A percentile compares a stretch with the other conserved stretches of the same genome.
phyloP scores from a whole-genome alignment of 2,329 filamentous ascomycete species.

The Monilinia fructigena region DNA sequence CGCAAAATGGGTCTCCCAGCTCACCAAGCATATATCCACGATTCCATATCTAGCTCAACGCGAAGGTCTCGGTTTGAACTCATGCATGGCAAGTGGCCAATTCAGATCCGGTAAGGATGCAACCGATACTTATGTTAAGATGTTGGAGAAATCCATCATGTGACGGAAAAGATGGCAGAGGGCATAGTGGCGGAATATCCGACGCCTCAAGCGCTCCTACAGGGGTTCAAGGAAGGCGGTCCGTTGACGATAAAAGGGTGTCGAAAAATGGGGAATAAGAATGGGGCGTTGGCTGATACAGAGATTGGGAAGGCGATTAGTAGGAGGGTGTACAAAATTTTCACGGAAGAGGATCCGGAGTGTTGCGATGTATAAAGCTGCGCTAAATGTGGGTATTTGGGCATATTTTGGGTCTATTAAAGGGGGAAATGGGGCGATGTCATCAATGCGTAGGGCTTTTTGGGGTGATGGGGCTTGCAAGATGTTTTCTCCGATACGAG shows the following conservation, averaged over 20 bases:
- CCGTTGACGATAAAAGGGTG: constrained; percentile 62
- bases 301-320: constrained; percentile 59
- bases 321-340: constrained; percentile 58
- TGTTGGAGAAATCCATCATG: constrained; percentile 72
- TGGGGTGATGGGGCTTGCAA: too few relatives aligned
- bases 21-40: constrained; percentile 77
- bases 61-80: constrained; percentile 55
- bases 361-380: constrained; percentile 30
- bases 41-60: constrained; percentile 63
- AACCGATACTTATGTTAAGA: constrained; percentile 67
- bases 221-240: constrained; percentile 56
- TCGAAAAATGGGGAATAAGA: constrained; percentile 54
- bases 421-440: constrained; percentile 40
- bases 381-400: background rate
- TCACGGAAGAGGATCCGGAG: constrained; percentile 52
- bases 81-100: constrained; percentile 79
- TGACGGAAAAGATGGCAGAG: constrained; percentile 71
- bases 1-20: constrained; percentile 68
- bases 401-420: background rate
- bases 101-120: constrained; percentile 66
- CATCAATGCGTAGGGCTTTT: background rate
- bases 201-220: constrained; percentile 56
- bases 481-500: background rate
- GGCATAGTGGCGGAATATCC: constrained; percentile 64
- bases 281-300: constrained; percentile 55